Evolutionary conservation across 2,329 filamentous ascomycete genomes (phyloP).

Genomic region (Dryadomyces quercivorus): DNA sequence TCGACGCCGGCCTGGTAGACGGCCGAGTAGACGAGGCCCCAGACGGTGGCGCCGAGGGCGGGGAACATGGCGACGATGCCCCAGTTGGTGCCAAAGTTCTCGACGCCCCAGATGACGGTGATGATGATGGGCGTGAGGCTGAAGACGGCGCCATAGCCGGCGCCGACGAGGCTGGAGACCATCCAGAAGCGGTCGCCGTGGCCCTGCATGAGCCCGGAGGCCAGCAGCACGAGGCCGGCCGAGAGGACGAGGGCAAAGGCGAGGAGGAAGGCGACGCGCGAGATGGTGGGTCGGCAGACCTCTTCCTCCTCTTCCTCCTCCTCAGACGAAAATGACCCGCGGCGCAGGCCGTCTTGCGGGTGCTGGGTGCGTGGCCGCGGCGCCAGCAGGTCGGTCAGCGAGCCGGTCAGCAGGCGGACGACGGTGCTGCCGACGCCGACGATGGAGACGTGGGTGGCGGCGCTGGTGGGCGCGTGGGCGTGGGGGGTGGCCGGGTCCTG

Average conservation of each 20-base stretch:
- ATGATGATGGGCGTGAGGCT: constrained; percentile 83
- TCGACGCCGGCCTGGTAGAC: constrained; percentile 66
- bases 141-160: constrained; percentile 89
- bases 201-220: constrained; percentile 61
- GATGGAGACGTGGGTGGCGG: constrained; percentile 84
- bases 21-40: constrained; percentile 78
- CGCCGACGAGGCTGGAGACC: constrained; percentile 72
- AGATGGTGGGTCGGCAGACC: constrained; percentile 33
- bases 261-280: constrained; percentile 69
- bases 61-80: constrained; percentile 90
- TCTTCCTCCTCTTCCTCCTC: constrained; percentile 5
- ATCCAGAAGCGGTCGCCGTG: constrained; percentile 73
- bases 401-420: constrained; percentile 81
- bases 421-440: constrained; percentile 82
- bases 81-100: constrained; percentile 98
- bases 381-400: constrained; percentile 77
- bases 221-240: constrained; percentile 63
- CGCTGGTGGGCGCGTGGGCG: constrained; percentile 35
- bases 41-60: constrained; percentile 75
- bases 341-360: constrained; percentile 27
- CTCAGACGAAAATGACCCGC: constrained; percentile 6
- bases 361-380: constrained; percentile 50
- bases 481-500: constrained; percentile 37
- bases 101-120: constrained; percentile 94
- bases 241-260: constrained; percentile 63